Evolutionary conservation across 108 stramenopile genomes (phyloP).

Genomic region (Stephanodiscus minutulus): DNA sequence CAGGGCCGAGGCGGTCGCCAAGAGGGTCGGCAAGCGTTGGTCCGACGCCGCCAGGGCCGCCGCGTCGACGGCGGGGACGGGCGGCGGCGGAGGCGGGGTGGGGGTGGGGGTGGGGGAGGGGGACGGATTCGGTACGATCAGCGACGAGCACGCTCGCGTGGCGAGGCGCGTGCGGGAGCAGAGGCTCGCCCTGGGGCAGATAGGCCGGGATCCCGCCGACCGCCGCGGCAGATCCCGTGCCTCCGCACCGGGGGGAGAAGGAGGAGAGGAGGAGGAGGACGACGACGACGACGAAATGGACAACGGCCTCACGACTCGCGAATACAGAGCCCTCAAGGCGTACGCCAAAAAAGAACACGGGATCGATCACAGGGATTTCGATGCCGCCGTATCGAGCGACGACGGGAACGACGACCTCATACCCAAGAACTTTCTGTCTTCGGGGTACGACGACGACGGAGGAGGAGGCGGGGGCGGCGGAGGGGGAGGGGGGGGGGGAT

Average conservation of each 20-base stretch:
- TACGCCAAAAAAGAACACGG: constrained; percentile 61
- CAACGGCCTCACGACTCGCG: constrained; percentile 56
- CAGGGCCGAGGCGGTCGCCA: constrained; percentile 37
- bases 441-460: constrained; percentile 8
- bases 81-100: not conserved
- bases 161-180: constrained; percentile 68
- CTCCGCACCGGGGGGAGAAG: constrained; percentile 50
- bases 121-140: constrained; percentile 33
- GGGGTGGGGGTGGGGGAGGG: not conserved
- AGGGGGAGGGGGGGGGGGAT: not conserved
- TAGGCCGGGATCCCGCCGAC: constrained; percentile 57
- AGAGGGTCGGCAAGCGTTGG: constrained; percentile 30
- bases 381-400: constrained; percentile 8
- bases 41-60: constrained; percentile 3
- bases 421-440: constrained; percentile 39
- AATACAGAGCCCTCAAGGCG: constrained; percentile 60
- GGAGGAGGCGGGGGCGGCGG: constrained; percentile 6
- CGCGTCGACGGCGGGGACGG: too few relatives aligned
- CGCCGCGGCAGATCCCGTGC: constrained; percentile 39
- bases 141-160: constrained; percentile 36
- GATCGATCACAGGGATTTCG: constrained; percentile 56
- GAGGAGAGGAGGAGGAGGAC: constrained; percentile 40
- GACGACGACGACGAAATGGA: constrained; percentile 34
- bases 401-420: constrained; percentile 35
- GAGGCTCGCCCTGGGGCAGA: constrained; percentile 65